phyloP scores from a whole-genome alignment of 495 filamentous ascomycete genomes.

The Hyaloscypha variabilis region DNA sequence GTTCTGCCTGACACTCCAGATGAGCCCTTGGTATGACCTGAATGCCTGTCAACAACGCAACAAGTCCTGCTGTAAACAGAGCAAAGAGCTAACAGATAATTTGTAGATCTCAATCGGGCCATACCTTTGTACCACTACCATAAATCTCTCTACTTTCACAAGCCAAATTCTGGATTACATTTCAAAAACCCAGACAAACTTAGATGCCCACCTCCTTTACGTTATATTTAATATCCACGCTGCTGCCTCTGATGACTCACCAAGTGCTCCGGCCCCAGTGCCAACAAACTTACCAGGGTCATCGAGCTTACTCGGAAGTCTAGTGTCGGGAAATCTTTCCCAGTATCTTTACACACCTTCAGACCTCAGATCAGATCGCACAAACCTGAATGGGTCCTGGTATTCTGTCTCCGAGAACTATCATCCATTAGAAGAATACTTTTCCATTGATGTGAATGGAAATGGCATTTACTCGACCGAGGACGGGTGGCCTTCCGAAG shows the following conservation, averaged over 20 bases:
- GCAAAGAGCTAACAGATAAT: neutral
- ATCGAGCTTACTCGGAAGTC: slow-evolving; percentile 36
- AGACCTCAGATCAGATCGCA: slow-evolving; percentile 48
- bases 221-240: slow-evolving; percentile 63
- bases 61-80: neutral
- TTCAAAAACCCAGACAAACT: slow-evolving; percentile 43
- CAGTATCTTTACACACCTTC: slow-evolving; percentile 56
- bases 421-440: slow-evolving; percentile 56
- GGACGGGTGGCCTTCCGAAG: slow-evolving; percentile 65
- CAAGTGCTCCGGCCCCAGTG: slow-evolving; percentile 41
- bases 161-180: slow-evolving; percentile 53
- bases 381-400: slow-evolving; percentile 62
- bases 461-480: slow-evolving; percentile 49
- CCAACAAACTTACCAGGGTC: slow-evolving; percentile 43
- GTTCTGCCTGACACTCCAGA: slow-evolving; percentile 36
- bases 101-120: slow-evolving; percentile 43
- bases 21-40: slow-evolving; percentile 38
- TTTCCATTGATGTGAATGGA: slow-evolving; percentile 40
- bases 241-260: slow-evolving; percentile 44
- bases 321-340: slow-evolving; percentile 43
- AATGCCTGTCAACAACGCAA: neutral
- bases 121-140: slow-evolving; percentile 55
- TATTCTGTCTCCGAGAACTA: slow-evolving; percentile 45
- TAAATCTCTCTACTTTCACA: slow-evolving; percentile 49
- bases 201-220: slow-evolving; percentile 47